Conservation (phyloP, 1,284 basidiomycete species). For the Puccinia horiana region DNA sequence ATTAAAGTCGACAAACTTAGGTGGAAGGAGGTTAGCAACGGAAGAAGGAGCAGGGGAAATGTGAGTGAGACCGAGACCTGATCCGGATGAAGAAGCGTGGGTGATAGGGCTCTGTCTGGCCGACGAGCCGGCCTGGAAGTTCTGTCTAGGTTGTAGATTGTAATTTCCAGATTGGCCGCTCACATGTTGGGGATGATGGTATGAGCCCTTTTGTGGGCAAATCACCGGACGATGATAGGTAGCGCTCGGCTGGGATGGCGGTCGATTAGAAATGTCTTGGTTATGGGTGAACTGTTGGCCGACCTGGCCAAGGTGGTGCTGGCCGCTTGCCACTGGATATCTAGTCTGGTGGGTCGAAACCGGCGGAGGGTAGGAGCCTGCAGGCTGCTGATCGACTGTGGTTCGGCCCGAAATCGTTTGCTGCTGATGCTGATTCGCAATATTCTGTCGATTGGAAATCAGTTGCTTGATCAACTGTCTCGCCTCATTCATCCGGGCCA, state of each 20-base stretch:
- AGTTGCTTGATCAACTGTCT: constrained; percentile 4
- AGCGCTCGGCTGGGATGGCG: background rate
- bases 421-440: background rate
- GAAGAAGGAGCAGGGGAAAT: background rate
- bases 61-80: background rate
- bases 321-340: background rate
- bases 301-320: background rate
- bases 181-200: background rate
- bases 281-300: background rate
- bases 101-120: background rate
- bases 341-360: background rate
- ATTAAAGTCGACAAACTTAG: constrained; percentile 28
- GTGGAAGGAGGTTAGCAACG: background rate
- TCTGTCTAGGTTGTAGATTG: background rate
- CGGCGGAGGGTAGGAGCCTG: background rate
- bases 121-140: background rate
- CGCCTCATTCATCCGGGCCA: constrained; percentile 8
- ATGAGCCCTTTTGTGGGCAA: background rate
- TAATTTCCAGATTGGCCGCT: too few relatives aligned
- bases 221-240: background rate
- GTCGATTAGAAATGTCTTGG: too few relatives aligned
- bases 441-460: background rate
- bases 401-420: too few relatives aligned
- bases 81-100: background rate
- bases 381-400: background rate